Evolutionary conservation across 2,329 filamentous ascomycete genomes (phyloP).

Genomic region (Cercospora citrullina): DNA sequence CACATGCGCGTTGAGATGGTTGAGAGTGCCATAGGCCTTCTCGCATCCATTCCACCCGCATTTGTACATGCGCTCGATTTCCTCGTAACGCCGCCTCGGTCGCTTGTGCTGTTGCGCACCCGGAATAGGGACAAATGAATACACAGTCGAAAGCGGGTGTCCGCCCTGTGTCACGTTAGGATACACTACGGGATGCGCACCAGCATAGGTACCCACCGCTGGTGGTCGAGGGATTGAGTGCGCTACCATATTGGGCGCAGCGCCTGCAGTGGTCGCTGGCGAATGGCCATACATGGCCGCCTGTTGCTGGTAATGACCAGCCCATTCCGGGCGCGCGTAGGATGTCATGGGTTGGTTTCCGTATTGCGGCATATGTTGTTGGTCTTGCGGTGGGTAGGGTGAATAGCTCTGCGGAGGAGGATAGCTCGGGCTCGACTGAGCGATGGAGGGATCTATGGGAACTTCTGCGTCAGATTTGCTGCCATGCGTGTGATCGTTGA

Average conservation of each 20-base stretch:
- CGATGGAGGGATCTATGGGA: constrained; percentile 99
- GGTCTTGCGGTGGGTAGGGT: constrained; percentile 76
- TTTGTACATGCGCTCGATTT: constrained; percentile 99
- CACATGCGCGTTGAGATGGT: constrained; percentile 96
- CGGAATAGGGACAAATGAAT: constrained; percentile 96
- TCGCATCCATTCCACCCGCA: constrained; percentile 98
- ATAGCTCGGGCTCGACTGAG: constrained; percentile 88
- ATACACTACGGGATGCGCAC: constrained; percentile 31
- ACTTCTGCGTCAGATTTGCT: constrained; percentile 94
- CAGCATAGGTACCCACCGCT: constrained; percentile 54
- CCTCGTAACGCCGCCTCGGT: constrained; percentile 88
- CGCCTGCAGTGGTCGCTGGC: constrained; percentile 59
- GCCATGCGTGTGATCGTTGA: constrained; percentile 54
- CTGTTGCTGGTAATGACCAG: constrained; percentile 58
- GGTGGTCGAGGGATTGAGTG: constrained; percentile 60
- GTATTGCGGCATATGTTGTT: constrained; percentile 82
- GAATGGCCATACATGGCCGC: constrained; percentile 50
- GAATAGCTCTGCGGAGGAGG: constrained; percentile 78
- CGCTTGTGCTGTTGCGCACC: constrained; percentile 97
- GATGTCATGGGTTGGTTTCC: constrained; percentile 62
- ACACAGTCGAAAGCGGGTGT: constrained; percentile 71
- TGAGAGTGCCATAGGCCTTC: constrained; percentile 96
- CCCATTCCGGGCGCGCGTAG: constrained; percentile 73
- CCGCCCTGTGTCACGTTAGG: constrained; percentile 46
- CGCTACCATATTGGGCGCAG: constrained; percentile 58